These are phyloP conservation scores for Citrus glauca DNA, from an alignment of 345 rosid species.

Conservation along the genomic window DNA sequence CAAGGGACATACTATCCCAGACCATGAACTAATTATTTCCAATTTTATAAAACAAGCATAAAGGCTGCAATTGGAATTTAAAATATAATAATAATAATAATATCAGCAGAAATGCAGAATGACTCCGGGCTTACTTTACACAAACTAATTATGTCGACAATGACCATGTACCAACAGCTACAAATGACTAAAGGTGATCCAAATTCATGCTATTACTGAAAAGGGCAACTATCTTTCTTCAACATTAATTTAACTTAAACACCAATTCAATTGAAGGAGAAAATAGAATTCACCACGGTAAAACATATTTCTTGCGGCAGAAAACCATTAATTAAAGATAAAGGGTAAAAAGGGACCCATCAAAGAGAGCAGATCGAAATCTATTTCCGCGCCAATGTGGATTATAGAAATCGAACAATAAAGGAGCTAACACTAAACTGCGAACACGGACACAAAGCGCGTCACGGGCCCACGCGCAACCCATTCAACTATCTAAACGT, in stretches of 20 bases:
- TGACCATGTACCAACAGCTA: neutral
- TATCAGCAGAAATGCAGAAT: too few species aligned
- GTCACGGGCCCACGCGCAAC: constrained; percentile 14
- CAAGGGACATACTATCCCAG: neutral
- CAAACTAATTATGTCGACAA: neutral
- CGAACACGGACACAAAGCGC: constrained; percentile 1
- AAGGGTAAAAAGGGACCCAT: neutral
- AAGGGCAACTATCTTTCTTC: neutral
- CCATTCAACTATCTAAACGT: neutral
- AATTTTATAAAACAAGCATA: neutral
- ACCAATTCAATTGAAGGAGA: neutral
- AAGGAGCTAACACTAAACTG: neutral
- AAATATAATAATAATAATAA: neutral
- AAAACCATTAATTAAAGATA: neutral
- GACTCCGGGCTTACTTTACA: too few species aligned
- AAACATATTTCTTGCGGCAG: neutral
- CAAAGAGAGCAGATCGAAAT: neutral
- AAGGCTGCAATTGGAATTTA: neutral
- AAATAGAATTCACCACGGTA: neutral
- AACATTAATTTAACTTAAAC: neutral
- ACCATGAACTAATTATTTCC: neutral
- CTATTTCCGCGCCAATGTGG: constrained; percentile 12
- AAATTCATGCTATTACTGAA: neutral
- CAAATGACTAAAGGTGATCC: neutral
- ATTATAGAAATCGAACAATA: neutral